These are phyloP conservation scores for Henckelia pumila DNA, from an alignment of 257 asterid genomes.

Conservation along the genomic window DNA sequence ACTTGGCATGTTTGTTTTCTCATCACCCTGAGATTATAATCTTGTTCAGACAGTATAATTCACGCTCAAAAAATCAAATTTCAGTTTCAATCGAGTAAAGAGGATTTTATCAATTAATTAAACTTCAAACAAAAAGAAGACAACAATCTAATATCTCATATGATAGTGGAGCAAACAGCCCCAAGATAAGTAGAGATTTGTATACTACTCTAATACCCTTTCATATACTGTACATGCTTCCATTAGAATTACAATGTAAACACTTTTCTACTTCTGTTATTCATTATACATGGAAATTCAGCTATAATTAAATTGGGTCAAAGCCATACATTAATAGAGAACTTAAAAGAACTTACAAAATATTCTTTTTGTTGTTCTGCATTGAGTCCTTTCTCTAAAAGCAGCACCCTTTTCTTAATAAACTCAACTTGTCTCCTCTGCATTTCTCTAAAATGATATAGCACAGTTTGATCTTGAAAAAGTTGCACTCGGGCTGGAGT, in stretches of 20 bases:
- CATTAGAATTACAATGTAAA: conserved; percentile 5
- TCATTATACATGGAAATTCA: conserved; percentile 11
- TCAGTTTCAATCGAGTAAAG: conserved; percentile 6
- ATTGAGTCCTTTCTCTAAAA: conserved; percentile 78
- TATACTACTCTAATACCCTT: too few species aligned
- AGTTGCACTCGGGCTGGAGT: conserved; percentile 52
- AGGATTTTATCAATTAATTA: conserved; percentile 6
- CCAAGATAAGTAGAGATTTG: background rate
- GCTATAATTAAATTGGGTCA: background rate
- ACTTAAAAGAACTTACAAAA: conserved; percentile 55
- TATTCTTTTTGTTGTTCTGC: conserved; percentile 63
- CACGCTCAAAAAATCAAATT: background rate
- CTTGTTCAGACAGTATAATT: conserved; percentile 24
- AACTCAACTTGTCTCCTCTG: conserved; percentile 92
- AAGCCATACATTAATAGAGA: conserved; percentile 13
- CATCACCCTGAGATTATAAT: conserved; percentile 55
- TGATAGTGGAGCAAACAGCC: background rate
- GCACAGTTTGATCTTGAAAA: conserved; percentile 55
- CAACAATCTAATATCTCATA: background rate
- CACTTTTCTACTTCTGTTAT: conserved; percentile 18
- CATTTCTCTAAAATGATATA: conserved; percentile 78
- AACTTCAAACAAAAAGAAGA: conserved; percentile 18
- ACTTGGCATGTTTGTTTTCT: conserved; percentile 36
- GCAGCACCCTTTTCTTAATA: conserved; percentile 86
- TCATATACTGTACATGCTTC: too few species aligned